Percentiles rank a stretch among this genome's conserved stretches.
Evolutionary conservation across 2,329 filamentous ascomycete species (phyloP).

Genomic region (Neospermospora avenae): DNA sequence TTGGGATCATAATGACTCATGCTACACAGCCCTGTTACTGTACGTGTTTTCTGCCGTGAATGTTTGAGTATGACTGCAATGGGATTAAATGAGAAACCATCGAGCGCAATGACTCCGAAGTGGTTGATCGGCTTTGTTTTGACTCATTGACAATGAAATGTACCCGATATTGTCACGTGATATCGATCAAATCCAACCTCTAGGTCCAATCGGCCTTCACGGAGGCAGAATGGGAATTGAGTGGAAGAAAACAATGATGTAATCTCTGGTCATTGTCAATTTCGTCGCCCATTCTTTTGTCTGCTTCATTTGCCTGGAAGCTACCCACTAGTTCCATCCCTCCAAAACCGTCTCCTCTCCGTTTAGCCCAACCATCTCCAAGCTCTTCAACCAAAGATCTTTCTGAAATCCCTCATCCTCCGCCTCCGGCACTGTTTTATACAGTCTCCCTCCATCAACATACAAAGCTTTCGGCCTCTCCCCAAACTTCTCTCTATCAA

Average conservation of each 20-base stretch:
- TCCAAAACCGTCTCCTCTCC: slow-evolving; percentile 33
- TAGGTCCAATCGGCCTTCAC: background rate
- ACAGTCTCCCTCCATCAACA: slow-evolving; percentile 36
- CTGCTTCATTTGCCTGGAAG: background rate
- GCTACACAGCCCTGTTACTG: background rate
- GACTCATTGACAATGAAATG: background rate
- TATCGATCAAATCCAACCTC: background rate
- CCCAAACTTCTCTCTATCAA: slow-evolving; percentile 31
- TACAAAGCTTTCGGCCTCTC: slow-evolving; percentile 35
- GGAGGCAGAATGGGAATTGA: too few relatives aligned
- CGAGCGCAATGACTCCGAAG: background rate
- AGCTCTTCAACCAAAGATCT: slow-evolving; percentile 35
- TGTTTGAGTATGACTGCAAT: background rate
- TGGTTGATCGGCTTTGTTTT: background rate
- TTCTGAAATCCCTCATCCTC: slow-evolving; percentile 34
- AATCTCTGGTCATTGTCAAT: too few relatives aligned
- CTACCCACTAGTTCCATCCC: slow-evolving; percentile 27
- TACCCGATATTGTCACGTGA: too few relatives aligned
- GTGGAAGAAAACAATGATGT: too few relatives aligned
- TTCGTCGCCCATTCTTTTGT: too few relatives aligned
- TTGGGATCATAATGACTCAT: slow-evolving; percentile 4
- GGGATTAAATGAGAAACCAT: background rate
- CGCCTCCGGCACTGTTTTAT: slow-evolving; percentile 33
- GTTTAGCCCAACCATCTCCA: slow-evolving; percentile 29
- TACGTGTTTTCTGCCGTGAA: background rate